phyloP scores from a whole-genome alignment of 2,329 filamentous ascomycete genomes.

The Annulohypoxylon truncatum region DNA sequence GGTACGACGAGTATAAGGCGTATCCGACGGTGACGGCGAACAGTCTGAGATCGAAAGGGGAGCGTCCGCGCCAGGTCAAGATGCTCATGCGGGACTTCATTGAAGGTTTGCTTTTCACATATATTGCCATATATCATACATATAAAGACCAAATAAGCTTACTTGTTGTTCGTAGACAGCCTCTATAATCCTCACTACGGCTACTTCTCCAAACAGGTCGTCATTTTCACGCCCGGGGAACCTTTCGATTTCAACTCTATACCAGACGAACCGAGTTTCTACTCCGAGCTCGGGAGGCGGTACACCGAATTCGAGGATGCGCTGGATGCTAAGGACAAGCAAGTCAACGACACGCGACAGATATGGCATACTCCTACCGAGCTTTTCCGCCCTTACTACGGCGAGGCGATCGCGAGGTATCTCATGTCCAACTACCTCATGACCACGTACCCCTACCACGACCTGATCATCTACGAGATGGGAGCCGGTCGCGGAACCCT shows the following conservation, averaged over 20 bases:
- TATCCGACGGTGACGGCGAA: slow-evolving; percentile 89
- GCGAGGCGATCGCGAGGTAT: slow-evolving; percentile 96
- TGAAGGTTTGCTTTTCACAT: slow-evolving; percentile 70
- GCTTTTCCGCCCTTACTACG: slow-evolving; percentile 95
- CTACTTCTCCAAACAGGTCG: slow-evolving; percentile 95
- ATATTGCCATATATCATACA: neutral
- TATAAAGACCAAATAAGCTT: slow-evolving; percentile 14
- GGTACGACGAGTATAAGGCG: slow-evolving; percentile 80
- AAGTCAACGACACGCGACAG: slow-evolving; percentile 80
- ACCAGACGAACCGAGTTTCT: slow-evolving; percentile 87
- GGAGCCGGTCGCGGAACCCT: slow-evolving; percentile 96
- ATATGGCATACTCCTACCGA: slow-evolving; percentile 99
- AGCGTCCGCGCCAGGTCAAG: slow-evolving; percentile 88
- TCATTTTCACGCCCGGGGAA: slow-evolving; percentile 92
- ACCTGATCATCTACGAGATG: slow-evolving; percentile 98
- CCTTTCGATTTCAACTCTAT: slow-evolving; percentile 89
- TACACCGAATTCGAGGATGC: slow-evolving; percentile 92
- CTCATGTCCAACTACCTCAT: slow-evolving; percentile 96
- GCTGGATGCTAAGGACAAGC: slow-evolving; percentile 74
- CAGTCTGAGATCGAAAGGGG: slow-evolving; percentile 75
- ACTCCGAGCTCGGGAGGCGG: slow-evolving; percentile 77
- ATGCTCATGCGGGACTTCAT: slow-evolving; percentile 99
- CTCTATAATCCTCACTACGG: slow-evolving; percentile 95
- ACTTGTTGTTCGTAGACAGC: slow-evolving; percentile 70
- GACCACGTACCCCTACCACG: slow-evolving; percentile 92